A percentile compares a stretch with the other conserved stretches of the same genome.
These are phyloP conservation scores for Geoglossum cookeanum DNA, from an alignment of 2,329 filamentous ascomycete species.

Conservation along the genomic window DNA sequence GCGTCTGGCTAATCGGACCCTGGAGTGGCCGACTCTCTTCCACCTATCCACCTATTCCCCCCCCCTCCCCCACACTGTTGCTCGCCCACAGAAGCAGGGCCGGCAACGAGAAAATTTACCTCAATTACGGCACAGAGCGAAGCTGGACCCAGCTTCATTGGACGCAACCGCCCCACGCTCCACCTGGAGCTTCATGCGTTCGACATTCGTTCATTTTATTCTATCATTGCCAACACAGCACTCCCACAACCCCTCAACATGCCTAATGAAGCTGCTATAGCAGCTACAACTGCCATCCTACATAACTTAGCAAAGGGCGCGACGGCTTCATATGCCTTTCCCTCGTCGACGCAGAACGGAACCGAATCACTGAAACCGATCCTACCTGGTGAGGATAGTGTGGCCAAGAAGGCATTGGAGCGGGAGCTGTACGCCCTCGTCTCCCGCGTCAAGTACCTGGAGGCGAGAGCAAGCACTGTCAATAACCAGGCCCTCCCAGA, in stretches of 20 bases:
- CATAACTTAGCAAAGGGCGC: constrained; percentile 25
- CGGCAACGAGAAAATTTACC: background rate
- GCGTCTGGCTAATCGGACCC: background rate
- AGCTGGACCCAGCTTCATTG: background rate
- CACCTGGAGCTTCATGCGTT: background rate
- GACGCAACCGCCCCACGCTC: background rate
- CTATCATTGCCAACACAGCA: background rate
- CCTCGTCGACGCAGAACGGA: constrained; percentile 23
- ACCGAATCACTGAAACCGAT: constrained; percentile 25
- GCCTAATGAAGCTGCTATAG: constrained; percentile 25
- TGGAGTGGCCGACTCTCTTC: background rate
- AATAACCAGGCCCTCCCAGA: constrained; percentile 47
- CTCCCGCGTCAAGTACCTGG: constrained; percentile 60
- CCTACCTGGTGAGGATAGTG: constrained; percentile 57
- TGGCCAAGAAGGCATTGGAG: constrained; percentile 64
- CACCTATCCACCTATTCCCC: background rate
- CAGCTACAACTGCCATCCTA: constrained; percentile 26
- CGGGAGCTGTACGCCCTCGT: constrained; percentile 64
- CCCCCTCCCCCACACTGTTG: background rate
- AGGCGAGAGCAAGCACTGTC: constrained; percentile 50
- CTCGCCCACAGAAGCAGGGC: background rate
- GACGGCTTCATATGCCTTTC: constrained; percentile 17
- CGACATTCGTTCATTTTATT: background rate
- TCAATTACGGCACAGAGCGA: background rate
- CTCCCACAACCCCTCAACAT: background rate